These are phyloP conservation scores for Colletotrichum simmondsii DNA, from an alignment of 2,329 filamentous ascomycete species.

Conservation along the genomic window DNA sequence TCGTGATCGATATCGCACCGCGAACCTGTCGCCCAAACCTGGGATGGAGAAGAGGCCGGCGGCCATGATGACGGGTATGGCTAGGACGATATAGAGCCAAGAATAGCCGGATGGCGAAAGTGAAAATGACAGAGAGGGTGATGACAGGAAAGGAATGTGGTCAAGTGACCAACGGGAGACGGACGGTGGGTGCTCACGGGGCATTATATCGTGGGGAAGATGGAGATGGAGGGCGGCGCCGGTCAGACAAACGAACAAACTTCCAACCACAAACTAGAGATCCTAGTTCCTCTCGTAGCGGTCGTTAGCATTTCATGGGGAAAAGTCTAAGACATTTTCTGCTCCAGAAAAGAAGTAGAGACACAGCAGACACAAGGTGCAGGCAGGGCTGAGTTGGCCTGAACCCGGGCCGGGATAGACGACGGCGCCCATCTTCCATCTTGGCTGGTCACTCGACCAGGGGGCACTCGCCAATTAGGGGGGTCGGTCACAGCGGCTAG, in stretches of 20 bases:
- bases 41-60: conserved; percentile 21
- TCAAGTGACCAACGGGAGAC: conserved; percentile 25
- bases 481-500: conserved; percentile 14
- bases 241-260: conserved; percentile 19
- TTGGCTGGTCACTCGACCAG: conserved; percentile 32
- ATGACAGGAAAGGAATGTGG: conserved; percentile 23
- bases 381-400: conserved; percentile 32
- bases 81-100: conserved; percentile 8
- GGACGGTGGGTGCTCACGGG: conserved; percentile 29
- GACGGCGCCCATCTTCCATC: conserved; percentile 13
- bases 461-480: conserved; percentile 18
- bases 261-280: conserved; percentile 6
- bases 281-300: not conserved
- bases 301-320: not conserved
- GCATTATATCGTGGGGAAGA: conserved; percentile 27
- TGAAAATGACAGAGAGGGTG: not conserved
- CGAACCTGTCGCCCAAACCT: conserved; percentile 11
- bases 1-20: conserved; percentile 8
- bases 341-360: not conserved
- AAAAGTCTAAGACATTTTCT: not conserved
- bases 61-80: conserved; percentile 16
- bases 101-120: not conserved
- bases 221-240: conserved; percentile 11
- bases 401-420: conserved; percentile 3
- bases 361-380: conserved; percentile 11